Evolutionary conservation across 306 rosid genomes (phyloP), one percentile per base, ranked within the genome.

Genomic region (Dryas drummondii): DNA sequence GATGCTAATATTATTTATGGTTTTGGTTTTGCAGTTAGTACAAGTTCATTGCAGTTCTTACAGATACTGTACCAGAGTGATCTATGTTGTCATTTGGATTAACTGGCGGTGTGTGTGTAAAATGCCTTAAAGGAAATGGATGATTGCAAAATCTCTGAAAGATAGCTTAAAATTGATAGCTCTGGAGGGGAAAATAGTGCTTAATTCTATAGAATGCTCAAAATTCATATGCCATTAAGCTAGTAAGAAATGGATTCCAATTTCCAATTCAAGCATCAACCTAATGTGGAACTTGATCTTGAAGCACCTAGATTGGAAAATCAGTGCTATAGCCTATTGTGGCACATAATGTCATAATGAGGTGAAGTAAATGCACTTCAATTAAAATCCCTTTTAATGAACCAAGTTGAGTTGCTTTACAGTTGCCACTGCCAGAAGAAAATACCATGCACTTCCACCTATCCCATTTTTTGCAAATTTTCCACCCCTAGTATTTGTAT

Each of bases 361-460:
- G 48, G 13, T 1, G 71, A 62, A 56, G 27, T 59, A 49, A 73
- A 79, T 73, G 71, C 71, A 9, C 49, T 74, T 45, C 9, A 57
- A 57, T 51, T 81, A 17, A 52, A 56, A n/a, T 53, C 40, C 45
- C 44, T 46, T 45, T 78, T 78, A 46, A 71, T 53, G 67, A 64
- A 55, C 51, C 62, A 13, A 41, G 6, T 26, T 41, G 49, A 63
- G 13, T 8, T 41, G 27, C 26, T 63, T 17, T 72, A 9, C 57
- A 44, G 51, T 45, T 78, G 67, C 26, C 62, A 63, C 65, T 16
- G 65, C 41, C 51, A 42, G 14, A 16, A 59, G 45, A 37, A 59
- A 59, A 45, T 4, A 40, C 9, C 2, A 17, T 2, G 9, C 59
- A 17, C 40, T 54, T 70, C 37, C 76, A 15, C 56, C 57, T 8